phyloP scores from a whole-genome alignment of 176 grass and related monocot species.

The Carex kokanica region DNA sequence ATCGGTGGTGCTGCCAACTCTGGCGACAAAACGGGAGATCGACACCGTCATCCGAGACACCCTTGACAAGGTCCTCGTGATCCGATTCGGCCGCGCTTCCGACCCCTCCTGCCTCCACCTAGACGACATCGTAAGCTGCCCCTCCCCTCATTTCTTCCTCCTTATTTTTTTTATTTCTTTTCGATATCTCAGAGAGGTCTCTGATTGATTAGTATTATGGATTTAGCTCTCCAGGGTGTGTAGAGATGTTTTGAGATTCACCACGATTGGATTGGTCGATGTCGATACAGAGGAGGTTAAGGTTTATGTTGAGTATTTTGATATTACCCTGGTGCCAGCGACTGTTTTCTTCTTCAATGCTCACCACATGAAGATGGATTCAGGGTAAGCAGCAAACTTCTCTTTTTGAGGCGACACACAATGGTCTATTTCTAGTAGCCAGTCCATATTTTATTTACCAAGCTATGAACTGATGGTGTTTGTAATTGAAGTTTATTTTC shows the following conservation, averaged over 20 bases:
- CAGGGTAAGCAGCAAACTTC: conserved; percentile 42
- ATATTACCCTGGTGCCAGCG: conserved; percentile 73
- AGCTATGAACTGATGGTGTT: background rate
- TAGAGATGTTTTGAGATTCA: conserved; percentile 66
- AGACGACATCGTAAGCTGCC: conserved; percentile 53
- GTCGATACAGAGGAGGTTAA: conserved; percentile 65
- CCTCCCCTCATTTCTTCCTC: background rate
- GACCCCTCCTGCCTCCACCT: conserved; percentile 71
- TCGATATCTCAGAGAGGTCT: background rate
- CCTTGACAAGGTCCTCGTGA: conserved; percentile 80
- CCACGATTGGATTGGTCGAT: conserved; percentile 55
- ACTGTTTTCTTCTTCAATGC: conserved; percentile 96
- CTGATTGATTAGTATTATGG: background rate
- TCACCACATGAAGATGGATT: conserved; percentile 98
- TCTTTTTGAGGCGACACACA: background rate
- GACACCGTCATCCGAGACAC: conserved; percentile 62
- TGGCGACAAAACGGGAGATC: conserved; percentile 61
- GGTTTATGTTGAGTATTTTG: conserved; percentile 88
- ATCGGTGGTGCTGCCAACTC: conserved; percentile 43
- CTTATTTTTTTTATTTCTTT: background rate
- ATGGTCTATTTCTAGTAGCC: background rate
- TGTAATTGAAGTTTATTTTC: background rate
- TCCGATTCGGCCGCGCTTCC: conserved; percentile 59
- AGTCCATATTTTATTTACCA: background rate
- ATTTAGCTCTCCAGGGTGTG: conserved; percentile 51